These are phyloP conservation scores for Magnolia kwangsiensis DNA, from an alignment of 164 flowering plant genomes.

Conservation along the genomic window DNA sequence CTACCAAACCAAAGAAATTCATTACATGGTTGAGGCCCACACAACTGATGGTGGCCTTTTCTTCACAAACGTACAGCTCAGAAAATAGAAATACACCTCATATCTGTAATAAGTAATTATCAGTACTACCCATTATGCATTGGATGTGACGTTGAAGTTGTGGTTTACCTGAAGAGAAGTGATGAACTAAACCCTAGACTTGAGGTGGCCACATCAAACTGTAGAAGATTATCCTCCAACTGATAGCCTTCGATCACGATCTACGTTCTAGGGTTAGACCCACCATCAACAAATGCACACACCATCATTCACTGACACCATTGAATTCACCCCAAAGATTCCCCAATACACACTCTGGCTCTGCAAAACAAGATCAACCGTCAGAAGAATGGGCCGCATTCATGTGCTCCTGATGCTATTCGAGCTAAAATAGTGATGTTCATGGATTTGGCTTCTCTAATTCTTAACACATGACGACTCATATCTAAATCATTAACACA, in stretches of 20 bases:
- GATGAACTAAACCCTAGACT: slow-evolving; percentile 34
- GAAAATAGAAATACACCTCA: too few species aligned
- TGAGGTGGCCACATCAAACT: slow-evolving; percentile 33
- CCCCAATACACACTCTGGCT: slow-evolving; percentile 23
- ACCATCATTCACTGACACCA: slow-evolving; percentile 30
- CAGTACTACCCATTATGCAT: not conserved
- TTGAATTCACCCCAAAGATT: slow-evolving; percentile 36
- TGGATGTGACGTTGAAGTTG: slow-evolving; percentile 36
- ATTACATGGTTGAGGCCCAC: too few species aligned
- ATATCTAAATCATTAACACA: too few species aligned
- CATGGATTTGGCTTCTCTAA: slow-evolving; percentile 15
- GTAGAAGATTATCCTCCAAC: slow-evolving; percentile 28
- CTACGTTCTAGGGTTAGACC: slow-evolving; percentile 30
- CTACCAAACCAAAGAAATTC: too few species aligned
- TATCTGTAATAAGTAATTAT: not conserved
- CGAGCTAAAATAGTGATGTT: slow-evolving; percentile 21
- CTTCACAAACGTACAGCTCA: too few species aligned
- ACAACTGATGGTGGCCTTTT: too few species aligned
- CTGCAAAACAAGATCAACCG: slow-evolving; percentile 33
- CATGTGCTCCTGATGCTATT: slow-evolving; percentile 12
- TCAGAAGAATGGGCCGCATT: slow-evolving; percentile 32
- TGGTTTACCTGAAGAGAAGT: slow-evolving; percentile 24
- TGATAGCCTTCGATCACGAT: slow-evolving; percentile 18
- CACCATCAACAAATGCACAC: slow-evolving; percentile 40
- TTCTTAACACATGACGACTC: slow-evolving; percentile 2